Percentiles rank a stretch among this genome's conserved stretches.
Evolutionary conservation across 345 rosid genomes (phyloP).

Genomic region (Hibiscus syriacus): DNA sequence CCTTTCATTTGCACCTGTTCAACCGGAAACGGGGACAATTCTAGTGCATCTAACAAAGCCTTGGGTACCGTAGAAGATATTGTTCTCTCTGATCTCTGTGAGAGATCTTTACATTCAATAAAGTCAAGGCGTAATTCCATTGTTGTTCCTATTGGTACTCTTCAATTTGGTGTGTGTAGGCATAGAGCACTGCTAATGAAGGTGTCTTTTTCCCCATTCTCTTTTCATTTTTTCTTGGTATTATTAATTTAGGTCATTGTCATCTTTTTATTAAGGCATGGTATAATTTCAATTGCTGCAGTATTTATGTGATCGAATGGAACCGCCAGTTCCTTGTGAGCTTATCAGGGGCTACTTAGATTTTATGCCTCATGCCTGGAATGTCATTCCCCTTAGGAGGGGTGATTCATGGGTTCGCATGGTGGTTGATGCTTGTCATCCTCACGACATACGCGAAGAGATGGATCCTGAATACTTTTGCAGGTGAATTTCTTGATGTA

Average conservation of each 20-base stretch:
- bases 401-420: slow-evolving; percentile 67
- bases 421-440: slow-evolving; percentile 90
- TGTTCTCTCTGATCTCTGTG: slow-evolving; percentile 62
- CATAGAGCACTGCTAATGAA: slow-evolving; percentile 91
- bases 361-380: slow-evolving; percentile 96
- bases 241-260: background rate
- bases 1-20: slow-evolving; percentile 93
- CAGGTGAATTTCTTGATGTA: slow-evolving; percentile 39
- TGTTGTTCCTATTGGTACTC: slow-evolving; percentile 72
- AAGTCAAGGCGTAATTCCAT: slow-evolving; percentile 64
- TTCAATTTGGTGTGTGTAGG: slow-evolving; percentile 89
- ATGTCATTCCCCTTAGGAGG: slow-evolving; percentile 50
- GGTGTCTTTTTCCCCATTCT: slow-evolving; percentile 30
- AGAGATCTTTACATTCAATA: slow-evolving; percentile 60
- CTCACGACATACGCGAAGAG: slow-evolving; percentile 85
- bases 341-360: slow-evolving; percentile 97
- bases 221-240: background rate
- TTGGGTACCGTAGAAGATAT: slow-evolving; percentile 40
- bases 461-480: slow-evolving; percentile 70
- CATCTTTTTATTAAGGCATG: slow-evolving; percentile 9
- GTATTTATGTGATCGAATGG: slow-evolving; percentile 95
- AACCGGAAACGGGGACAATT: slow-evolving; percentile 53
- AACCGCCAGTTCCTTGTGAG: slow-evolving; percentile 92
- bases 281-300: slow-evolving; percentile 21
- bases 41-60: slow-evolving; percentile 26